Percentiles rank a stretch among this genome's conserved stretches.
These are phyloP conservation scores for Blastobotrys indianensis DNA, from an alignment of 1,139 yeast genomes.

Conservation along the genomic window DNA sequence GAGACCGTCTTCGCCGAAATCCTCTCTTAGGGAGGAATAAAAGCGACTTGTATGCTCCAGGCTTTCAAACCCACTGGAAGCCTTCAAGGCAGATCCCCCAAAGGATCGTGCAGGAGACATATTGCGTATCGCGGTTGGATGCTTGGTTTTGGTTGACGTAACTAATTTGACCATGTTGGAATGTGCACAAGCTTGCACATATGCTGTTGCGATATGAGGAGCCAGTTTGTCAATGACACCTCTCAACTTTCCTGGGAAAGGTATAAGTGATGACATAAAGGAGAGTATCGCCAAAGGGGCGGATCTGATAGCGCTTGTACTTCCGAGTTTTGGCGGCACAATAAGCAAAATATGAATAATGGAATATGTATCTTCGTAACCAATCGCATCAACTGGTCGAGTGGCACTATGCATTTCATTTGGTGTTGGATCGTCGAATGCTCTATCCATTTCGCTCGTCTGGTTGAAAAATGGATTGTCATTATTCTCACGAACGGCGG, in stretches of 20 bases:
- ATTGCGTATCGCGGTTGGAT: no score
- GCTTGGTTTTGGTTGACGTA: not conserved
- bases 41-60: conserved; percentile 14
- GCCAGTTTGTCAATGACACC: conserved; percentile 25
- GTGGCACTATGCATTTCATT: conserved; percentile 3
- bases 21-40: conserved; percentile 18
- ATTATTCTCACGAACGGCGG: conserved; percentile 27
- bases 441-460: conserved; percentile 22
- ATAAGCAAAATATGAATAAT: conserved; percentile 31
- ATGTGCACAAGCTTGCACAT: conserved; percentile 30
- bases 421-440: conserved; percentile 25
- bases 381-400: conserved; percentile 24
- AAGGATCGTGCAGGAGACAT: no score
- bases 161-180: conserved; percentile 22
- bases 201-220: conserved; percentile 33
- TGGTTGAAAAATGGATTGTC: conserved; percentile 28
- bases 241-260: conserved; percentile 29
- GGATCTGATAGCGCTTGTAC: conserved; percentile 10
- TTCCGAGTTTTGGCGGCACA: conserved; percentile 17
- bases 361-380: conserved; percentile 31
- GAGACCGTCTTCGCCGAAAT: conserved; percentile 10
- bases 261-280: conserved; percentile 30
- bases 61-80: conserved; percentile 6
- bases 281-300: conserved; percentile 34
- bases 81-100: no score